Evolutionary conservation across 768 basidiomycete genomes (phyloP).

Genomic region (Lanmaoa pseudosensibilis): DNA sequence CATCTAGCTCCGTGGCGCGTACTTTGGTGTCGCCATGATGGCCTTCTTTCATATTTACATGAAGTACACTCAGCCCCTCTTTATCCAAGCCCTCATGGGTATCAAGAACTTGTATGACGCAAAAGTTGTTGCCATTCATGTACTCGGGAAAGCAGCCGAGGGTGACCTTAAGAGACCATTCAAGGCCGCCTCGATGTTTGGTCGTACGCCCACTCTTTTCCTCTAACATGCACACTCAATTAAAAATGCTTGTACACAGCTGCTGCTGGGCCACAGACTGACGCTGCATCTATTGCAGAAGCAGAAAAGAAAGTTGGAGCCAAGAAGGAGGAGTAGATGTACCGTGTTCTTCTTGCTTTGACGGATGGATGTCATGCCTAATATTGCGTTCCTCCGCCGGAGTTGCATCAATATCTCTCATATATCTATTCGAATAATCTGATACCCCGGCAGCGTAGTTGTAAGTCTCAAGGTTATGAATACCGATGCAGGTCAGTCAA

Average conservation of each 20-base stretch:
- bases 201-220: constrained; percentile 43
- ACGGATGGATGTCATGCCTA: constrained; percentile 20
- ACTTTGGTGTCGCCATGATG: constrained; percentile 85
- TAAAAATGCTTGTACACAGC: constrained; percentile 31
- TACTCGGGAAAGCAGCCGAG: constrained; percentile 74
- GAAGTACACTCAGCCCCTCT: constrained; percentile 94
- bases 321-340: constrained; percentile 74
- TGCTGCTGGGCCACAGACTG: constrained; percentile 74
- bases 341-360: constrained; percentile 16
- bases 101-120: constrained; percentile 87
- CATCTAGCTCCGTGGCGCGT: constrained; percentile 63
- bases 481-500: neutral
- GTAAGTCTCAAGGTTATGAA: neutral
- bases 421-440: constrained; percentile 12
- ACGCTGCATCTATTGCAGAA: constrained; percentile 81
- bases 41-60: constrained; percentile 90
- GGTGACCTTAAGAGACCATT: constrained; percentile 92
- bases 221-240: neutral
- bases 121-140: constrained; percentile 78
- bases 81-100: constrained; percentile 95
- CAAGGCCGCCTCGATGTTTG: constrained; percentile 74
- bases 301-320: constrained; percentile 82
- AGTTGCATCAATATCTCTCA: constrained; percentile 8
- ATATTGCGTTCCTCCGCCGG: neutral
- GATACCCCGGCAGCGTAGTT: neutral